Evolutionary conservation across 2,329 filamentous ascomycete genomes (phyloP).

Genomic region (Cadophora sp.): DNA sequence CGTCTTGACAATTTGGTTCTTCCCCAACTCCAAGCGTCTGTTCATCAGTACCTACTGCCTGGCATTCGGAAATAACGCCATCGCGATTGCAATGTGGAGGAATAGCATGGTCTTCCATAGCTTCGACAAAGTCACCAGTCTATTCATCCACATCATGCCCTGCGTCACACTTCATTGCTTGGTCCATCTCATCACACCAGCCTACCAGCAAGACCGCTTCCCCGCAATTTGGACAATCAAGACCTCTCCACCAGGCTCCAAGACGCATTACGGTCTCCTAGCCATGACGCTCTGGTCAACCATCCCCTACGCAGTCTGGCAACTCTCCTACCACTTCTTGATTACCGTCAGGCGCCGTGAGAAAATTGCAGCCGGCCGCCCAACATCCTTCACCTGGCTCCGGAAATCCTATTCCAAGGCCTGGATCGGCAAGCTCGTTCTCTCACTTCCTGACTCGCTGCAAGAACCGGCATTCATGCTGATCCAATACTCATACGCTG

Average conservation of each 20-base stretch:
- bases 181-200: conserved; percentile 77
- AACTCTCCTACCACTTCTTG: conserved; percentile 89
- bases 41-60: conserved; percentile 93
- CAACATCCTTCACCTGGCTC: conserved; percentile 97
- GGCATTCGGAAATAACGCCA: conserved; percentile 94
- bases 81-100: conserved; percentile 98
- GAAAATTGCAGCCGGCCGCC: conserved; percentile 93
- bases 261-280: conserved; percentile 77
- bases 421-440: conserved; percentile 85
- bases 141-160: conserved; percentile 99
- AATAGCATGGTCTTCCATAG: conserved; percentile 99
- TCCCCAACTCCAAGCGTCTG: conserved; percentile 87
- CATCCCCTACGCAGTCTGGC: conserved; percentile 91
- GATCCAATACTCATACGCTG: conserved; percentile 91
- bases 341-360: conserved; percentile 95
- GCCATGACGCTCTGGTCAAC: conserved; percentile 96
- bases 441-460: conserved; percentile 74
- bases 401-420: conserved; percentile 88
- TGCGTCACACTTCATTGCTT: conserved; percentile 92
- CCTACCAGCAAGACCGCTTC: conserved; percentile 72
- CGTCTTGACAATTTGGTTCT: conserved; percentile 85
- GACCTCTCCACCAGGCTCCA: conserved; percentile 68
- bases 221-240: conserved; percentile 88
- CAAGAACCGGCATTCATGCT: conserved; percentile 95
- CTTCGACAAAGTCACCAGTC: conserved; percentile 92